Conservation (phyloP, 257 asterid species). For the Nicotiana paniculata region DNA sequence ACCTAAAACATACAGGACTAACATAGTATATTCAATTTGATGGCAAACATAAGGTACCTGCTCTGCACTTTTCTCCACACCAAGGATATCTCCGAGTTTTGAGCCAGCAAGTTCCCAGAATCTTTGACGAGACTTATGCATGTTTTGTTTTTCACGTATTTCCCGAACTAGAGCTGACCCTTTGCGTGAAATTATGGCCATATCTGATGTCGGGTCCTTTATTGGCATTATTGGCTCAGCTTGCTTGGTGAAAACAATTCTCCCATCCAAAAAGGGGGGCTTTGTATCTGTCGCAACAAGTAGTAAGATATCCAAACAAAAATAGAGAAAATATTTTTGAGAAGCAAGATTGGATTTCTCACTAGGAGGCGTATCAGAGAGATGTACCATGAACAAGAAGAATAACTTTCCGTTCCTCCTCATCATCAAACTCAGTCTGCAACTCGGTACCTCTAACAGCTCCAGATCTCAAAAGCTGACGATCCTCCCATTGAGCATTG, state of each 20-base stretch:
- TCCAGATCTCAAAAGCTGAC: conserved; percentile 95
- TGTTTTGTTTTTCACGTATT: conserved; percentile 90
- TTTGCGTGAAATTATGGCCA: conserved; percentile 96
- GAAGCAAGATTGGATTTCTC: neutral
- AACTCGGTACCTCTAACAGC: conserved; percentile 96
- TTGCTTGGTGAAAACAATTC: conserved; percentile 88
- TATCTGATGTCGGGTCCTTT: conserved; percentile 96
- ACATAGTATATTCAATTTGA: conserved; percentile 3
- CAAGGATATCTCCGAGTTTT: conserved; percentile 86
- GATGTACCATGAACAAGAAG: conserved; percentile 90
- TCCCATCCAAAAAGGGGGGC: conserved; percentile 97
- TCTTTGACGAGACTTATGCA: conserved; percentile 87
- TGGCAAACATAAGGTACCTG: conserved; percentile 44
- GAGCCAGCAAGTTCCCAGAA: conserved; percentile 99
- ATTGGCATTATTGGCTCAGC: conserved; percentile 94
- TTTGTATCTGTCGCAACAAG: conserved; percentile 64
- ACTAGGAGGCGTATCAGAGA: neutral
- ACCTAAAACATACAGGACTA: neutral
- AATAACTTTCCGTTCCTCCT: conserved; percentile 88
- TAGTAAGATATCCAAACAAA: conserved; percentile 13
- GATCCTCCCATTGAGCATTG: conserved; percentile 99
- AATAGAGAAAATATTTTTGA: neutral
- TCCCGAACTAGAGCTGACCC: conserved; percentile 87
- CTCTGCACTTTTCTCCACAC: conserved; percentile 90
- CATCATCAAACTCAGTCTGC: conserved; percentile 93